These are phyloP conservation scores for Magnaporthiopsis rhizophila DNA, from an alignment of 2,329 filamentous ascomycete species.

Conservation along the genomic window DNA sequence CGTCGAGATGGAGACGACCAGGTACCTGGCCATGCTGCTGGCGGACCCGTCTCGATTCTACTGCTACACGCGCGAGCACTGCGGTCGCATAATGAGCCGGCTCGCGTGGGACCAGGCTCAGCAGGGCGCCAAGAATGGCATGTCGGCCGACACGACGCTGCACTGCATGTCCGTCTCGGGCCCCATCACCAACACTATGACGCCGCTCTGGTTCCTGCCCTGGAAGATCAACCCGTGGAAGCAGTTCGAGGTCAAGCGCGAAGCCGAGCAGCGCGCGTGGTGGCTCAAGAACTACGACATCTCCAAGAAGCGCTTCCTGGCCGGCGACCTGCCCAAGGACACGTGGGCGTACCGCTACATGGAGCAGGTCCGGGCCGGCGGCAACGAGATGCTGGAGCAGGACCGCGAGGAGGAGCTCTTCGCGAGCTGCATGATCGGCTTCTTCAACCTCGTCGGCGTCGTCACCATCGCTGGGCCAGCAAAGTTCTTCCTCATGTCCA, in stretches of 20 bases:
- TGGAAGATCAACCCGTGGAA: constrained; percentile 40
- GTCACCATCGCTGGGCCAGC: constrained; percentile 40
- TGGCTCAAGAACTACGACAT: constrained; percentile 34
- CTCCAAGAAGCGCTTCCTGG: constrained; percentile 31
- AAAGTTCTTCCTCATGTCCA: constrained; percentile 44
- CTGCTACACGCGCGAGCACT: constrained; percentile 38
- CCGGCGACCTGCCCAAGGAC: constrained; percentile 32
- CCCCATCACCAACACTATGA: constrained; percentile 40
- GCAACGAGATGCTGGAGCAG: constrained; percentile 34
- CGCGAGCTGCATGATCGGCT: constrained; percentile 43
- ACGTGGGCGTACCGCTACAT: constrained; percentile 43
- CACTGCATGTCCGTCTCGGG: constrained; percentile 45
- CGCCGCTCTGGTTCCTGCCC: constrained; percentile 38
- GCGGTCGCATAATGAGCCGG: constrained; percentile 40
- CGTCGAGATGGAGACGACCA: constrained; percentile 36
- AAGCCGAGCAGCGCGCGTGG: constrained; percentile 35
- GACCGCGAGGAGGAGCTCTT: constrained; percentile 38
- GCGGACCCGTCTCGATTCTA: constrained; percentile 38
- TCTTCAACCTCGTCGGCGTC: constrained; percentile 42
- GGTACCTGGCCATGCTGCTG: constrained; percentile 36
- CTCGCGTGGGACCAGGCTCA: constrained; percentile 42
- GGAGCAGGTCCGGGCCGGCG: constrained; percentile 30
- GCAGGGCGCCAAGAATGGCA: constrained; percentile 35
- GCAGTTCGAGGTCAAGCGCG: constrained; percentile 34
- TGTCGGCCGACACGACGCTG: constrained; percentile 37